Conservation (phyloP, 148 eudicot species). For the Spergularia bocconei region DNA sequence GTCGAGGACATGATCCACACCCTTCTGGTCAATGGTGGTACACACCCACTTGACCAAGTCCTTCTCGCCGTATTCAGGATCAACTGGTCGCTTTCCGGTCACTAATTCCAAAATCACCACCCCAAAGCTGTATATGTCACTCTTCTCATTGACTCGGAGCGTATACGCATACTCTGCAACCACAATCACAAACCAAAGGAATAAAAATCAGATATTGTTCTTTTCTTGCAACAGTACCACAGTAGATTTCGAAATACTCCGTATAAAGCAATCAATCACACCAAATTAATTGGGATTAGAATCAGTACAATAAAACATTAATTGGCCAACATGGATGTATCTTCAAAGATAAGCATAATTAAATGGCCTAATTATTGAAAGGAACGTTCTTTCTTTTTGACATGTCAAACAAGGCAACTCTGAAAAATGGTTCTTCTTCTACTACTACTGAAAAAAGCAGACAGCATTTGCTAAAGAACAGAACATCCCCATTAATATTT, state of each 20-base stretch:
- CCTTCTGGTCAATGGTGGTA: slow-evolving; percentile 79
- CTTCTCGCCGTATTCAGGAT: slow-evolving; percentile 89
- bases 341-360: slow-evolving; percentile 18
- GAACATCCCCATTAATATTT: slow-evolving; percentile 19
- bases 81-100: slow-evolving; percentile 71
- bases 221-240: background rate
- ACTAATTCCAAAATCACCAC: slow-evolving; percentile 80
- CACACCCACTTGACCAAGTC: slow-evolving; percentile 98
- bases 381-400: slow-evolving; percentile 24
- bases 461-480: slow-evolving; percentile 22
- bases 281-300: slow-evolving; percentile 2
- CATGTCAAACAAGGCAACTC: slow-evolving; percentile 30
- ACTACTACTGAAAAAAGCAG: slow-evolving; percentile 10
- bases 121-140: slow-evolving; percentile 90
- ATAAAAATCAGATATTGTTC: background rate
- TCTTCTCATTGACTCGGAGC: slow-evolving; percentile 91
- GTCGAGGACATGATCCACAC: slow-evolving; percentile 69
- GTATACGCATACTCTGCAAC: slow-evolving; percentile 89
- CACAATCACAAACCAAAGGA: background rate
- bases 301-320: slow-evolving; percentile 11
- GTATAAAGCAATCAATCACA: slow-evolving; percentile 19
- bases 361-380: slow-evolving; percentile 18
- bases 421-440: background rate
- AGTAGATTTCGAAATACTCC: background rate
- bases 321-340: slow-evolving; percentile 25